Evolutionary conservation across 495 filamentous ascomycete genomes (phyloP).

Genomic region (Neurospora sp.): DNA sequence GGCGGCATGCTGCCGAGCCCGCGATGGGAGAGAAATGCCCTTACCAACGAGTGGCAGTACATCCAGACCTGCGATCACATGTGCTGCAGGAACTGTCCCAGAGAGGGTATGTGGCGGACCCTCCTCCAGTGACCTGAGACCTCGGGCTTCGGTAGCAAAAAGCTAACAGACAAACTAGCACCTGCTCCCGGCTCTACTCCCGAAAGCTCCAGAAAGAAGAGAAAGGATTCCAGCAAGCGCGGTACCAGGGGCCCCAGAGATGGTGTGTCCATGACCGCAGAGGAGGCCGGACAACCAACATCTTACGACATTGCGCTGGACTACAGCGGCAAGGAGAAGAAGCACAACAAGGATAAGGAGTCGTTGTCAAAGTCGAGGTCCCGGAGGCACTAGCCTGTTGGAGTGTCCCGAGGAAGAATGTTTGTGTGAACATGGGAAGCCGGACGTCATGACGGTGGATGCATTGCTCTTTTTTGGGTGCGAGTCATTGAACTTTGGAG

Average conservation of each 20-base stretch:
- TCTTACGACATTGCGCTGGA: conserved; percentile 14
- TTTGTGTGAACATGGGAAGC: background rate
- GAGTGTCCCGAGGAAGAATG: background rate
- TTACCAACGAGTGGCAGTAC: conserved; percentile 23
- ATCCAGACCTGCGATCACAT: conserved; percentile 33
- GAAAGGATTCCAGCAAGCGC: conserved; percentile 10
- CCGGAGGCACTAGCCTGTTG: background rate
- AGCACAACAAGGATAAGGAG: background rate
- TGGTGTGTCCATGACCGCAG: background rate
- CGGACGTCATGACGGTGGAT: background rate
- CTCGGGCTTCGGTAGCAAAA: background rate
- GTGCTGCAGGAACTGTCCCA: conserved; percentile 31
- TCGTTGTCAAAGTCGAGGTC: background rate
- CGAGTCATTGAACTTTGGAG: background rate
- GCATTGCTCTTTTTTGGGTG: background rate
- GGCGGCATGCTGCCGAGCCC: conserved; percentile 11
- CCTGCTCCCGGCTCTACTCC: background rate
- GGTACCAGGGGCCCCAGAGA: conserved; percentile 1
- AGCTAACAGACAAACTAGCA: background rate
- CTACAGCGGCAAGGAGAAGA: conserved; percentile 11
- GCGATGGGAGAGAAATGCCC: conserved; percentile 25
- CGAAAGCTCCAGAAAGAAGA: conserved; percentile 3
- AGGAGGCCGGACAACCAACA: conserved; percentile 1
- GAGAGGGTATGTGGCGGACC: conserved; percentile 17
- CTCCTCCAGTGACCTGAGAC: background rate